These are phyloP conservation scores for Cytospora leucostoma DNA, from an alignment of 2,329 filamentous ascomycete genomes.

Conservation along the genomic window DNA sequence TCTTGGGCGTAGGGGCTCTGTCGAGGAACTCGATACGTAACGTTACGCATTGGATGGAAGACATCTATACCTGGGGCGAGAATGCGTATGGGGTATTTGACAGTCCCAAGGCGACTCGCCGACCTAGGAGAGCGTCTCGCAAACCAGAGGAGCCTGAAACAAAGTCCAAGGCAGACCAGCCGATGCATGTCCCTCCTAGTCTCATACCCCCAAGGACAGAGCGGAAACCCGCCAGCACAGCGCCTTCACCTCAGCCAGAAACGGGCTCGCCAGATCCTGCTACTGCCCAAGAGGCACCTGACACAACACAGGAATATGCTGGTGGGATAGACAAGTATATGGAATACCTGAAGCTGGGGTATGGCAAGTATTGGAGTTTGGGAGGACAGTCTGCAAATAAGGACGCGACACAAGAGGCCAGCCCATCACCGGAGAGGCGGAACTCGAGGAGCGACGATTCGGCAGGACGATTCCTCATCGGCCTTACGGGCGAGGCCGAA, in stretches of 20 bases:
- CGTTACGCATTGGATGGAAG: conserved; percentile 84
- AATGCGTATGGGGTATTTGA: conserved; percentile 83
- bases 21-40: conserved; percentile 70
- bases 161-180: conserved; percentile 11
- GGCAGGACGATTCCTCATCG: conserved; percentile 63
- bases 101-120: conserved; percentile 69
- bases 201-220: conserved; percentile 21
- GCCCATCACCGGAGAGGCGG: conserved; percentile 10
- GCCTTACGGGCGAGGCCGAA: conserved; percentile 65
- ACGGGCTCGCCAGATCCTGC: conserved; percentile 1
- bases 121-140: conserved; percentile 42
- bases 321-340: conserved; percentile 57
- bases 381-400: conserved; percentile 15
- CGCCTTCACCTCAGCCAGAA: not conserved
- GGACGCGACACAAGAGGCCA: conserved; percentile 24
- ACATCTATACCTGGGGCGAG: conserved; percentile 80
- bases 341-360: conserved; percentile 66
- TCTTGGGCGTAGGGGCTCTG: conserved; percentile 76
- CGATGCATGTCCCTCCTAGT: conserved; percentile 24
- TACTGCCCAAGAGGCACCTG: not conserved
- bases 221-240: conserved; percentile 2
- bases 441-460: conserved; percentile 28
- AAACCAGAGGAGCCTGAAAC: conserved; percentile 34
- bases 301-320: conserved; percentile 34
- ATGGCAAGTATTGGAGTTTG: conserved; percentile 66